Evolutionary conservation across 2,329 filamentous ascomycete genomes (phyloP).

Genomic region (Claviceps pazoutovae): DNA sequence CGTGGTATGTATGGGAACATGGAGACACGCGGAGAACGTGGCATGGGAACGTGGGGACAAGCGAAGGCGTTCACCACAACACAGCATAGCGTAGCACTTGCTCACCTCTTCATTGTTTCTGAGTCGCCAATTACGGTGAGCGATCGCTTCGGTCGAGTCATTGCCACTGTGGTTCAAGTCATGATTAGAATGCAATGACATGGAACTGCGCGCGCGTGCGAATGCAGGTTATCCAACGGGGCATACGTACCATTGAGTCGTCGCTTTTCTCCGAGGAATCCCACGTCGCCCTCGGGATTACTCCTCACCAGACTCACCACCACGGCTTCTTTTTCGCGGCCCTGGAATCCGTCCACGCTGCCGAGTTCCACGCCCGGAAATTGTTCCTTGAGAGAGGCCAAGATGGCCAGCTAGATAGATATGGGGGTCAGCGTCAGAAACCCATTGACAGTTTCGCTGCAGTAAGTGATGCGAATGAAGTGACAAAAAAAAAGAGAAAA

Average conservation of each 20-base stretch:
- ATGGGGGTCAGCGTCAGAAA: constrained; percentile 3
- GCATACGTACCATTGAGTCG: constrained; percentile 65
- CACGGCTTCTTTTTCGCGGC: constrained; percentile 90
- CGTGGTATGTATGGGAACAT: no score
- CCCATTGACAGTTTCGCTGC: no score
- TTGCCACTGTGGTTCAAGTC: constrained; percentile 57
- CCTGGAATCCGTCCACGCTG: constrained; percentile 94
- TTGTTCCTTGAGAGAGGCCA: constrained; percentile 66
- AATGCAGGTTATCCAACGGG: no score
- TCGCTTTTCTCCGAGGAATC: constrained; percentile 84
- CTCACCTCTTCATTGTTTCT: constrained; percentile 80
- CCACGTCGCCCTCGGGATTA: constrained; percentile 75
- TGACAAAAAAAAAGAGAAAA: background rate
- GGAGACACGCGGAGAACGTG: no score
- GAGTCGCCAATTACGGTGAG: constrained; percentile 87
- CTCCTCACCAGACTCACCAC: constrained; percentile 89
- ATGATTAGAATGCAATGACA: background rate
- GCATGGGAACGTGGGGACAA: no score
- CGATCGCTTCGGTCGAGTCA: constrained; percentile 87
- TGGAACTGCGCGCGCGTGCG: no score
- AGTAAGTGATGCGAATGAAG: no score
- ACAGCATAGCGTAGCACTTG: background rate
- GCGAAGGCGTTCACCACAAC: no score
- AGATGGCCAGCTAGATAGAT: constrained; percentile 53
- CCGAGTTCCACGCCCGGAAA: constrained; percentile 86